These are phyloP conservation scores for Candida wancherniae DNA, from an alignment of 805 yeast species.

Conservation along the genomic window DNA sequence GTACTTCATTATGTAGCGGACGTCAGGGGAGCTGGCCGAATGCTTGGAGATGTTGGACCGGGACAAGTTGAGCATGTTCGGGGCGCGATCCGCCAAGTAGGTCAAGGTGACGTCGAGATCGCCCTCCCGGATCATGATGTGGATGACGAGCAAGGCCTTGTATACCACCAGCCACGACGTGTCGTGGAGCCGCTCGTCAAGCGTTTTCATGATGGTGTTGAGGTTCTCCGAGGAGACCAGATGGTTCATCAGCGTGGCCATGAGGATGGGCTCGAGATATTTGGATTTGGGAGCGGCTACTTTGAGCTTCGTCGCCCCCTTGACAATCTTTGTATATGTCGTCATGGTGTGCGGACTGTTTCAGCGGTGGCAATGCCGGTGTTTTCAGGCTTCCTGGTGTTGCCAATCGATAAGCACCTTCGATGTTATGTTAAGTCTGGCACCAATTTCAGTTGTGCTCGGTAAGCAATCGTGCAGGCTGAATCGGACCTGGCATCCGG, in stretches of 20 bases:
- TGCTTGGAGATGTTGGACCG: conserved; percentile 35
- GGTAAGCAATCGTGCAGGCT: too few relatives aligned
- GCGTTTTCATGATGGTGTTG: conserved; percentile 60
- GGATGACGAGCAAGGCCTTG: conserved; percentile 79
- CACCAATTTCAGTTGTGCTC: too few relatives aligned
- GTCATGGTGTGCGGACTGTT: conserved; percentile 10
- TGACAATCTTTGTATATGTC: conserved; percentile 64
- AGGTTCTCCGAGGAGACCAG: conserved; percentile 47
- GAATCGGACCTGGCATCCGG: too few relatives aligned
- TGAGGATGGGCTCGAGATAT: conserved; percentile 87
- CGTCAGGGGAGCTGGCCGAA: conserved; percentile 41
- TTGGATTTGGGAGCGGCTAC: conserved; percentile 98
- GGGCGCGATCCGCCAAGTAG: conserved; percentile 46
- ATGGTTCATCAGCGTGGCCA: conserved; percentile 55
- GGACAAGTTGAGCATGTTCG: conserved; percentile 45
- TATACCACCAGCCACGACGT: conserved; percentile 88
- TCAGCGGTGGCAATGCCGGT: too few relatives aligned
- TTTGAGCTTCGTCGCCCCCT: conserved; percentile 49
- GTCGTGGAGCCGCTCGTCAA: conserved; percentile 62
- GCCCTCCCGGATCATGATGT: conserved; percentile 91
- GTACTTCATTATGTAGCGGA: conserved; percentile 58
- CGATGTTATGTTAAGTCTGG: too few relatives aligned
- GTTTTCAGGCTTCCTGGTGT: too few relatives aligned
- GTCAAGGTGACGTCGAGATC: conserved; percentile 67
- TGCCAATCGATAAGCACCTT: too few relatives aligned